Base-by-base conservation (phyloP, 2,329 filamentous ascomycete genomes). In the Ophiostoma sp. region DNA sequence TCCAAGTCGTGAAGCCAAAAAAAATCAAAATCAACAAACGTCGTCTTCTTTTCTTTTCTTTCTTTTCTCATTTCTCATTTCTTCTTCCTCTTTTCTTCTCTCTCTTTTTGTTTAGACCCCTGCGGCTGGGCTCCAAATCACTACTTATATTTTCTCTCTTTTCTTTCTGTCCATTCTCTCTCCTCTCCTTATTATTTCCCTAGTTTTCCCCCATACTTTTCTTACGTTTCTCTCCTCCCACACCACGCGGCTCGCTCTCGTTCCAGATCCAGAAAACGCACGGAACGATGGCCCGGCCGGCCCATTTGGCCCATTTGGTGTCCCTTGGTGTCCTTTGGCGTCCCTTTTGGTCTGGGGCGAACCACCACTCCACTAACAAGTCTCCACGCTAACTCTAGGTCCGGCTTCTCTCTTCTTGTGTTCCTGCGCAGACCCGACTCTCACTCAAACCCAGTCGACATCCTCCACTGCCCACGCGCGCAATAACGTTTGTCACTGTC, bases 211-310 rank as follows among this genome's bases (percentile, higher is more conserved):
- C 19, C 17, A 42, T 28, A n/a, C 55, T 50, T 28, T 7, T 19
- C 52, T 25, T 4, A 7, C 48, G 11, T 39, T 45, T 17, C 33
- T n/a, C 31, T n/a, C 48, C 25, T 69, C n/a, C 68, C 31, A 52
- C 55, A 63, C 70, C 50, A 70, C 59, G 36, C 71, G 52, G 59
- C 69, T 48, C 52, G 70, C 36, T 52, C 74, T 64, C 74, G 74
- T 73, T 74, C 72, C 74, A 74, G 74, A 75, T 64, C 71, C 71
- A 68, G 50, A 55, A 50, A 25, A 52, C 22, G 64, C 73, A 71
- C 75, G 75, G 75, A 73, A 74, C 52, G 28, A 66, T 75, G 75
- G 75, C 42, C 75, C 75, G 75, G 72, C 72, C 72, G 73, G 70
- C 71, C 75, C 73, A 73, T 69, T 69, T 82, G 12, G 48, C 42